phyloP scores from a whole-genome alignment of 2,329 filamentous ascomycete species.

The Venturia pyrina region DNA sequence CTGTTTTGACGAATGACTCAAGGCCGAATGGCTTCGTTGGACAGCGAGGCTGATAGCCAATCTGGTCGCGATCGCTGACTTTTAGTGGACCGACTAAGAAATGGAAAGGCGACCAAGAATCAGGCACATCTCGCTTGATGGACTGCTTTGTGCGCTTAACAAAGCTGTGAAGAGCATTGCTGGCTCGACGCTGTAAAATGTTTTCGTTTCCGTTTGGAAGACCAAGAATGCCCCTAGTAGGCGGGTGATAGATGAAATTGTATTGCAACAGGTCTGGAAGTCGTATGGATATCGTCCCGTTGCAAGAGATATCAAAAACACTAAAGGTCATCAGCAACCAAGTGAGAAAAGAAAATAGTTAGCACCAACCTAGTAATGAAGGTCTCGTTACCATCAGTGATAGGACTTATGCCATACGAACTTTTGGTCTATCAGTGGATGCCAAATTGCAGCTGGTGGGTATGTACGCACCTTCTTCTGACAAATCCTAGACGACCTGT shows the following conservation, averaged over 20 bases:
- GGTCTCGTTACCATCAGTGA: neutral
- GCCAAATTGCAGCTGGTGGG: neutral
- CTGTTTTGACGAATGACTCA: neutral
- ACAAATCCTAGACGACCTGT: constrained; percentile 4
- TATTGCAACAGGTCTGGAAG: constrained; percentile 6
- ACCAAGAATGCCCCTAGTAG: neutral
- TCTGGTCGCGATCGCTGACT: constrained; percentile 8
- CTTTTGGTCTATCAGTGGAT: neutral
- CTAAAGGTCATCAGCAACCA: neutral
- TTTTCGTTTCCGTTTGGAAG: neutral
- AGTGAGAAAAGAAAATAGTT: neutral
- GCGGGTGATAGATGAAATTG: neutral
- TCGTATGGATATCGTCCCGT: neutral
- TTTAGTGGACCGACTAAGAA: constrained; percentile 4
- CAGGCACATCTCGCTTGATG: neutral
- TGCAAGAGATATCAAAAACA: constrained; percentile 1
- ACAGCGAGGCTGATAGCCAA: constrained; percentile 5
- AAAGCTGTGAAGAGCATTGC: neutral
- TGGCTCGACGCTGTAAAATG: neutral
- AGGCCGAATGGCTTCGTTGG: constrained; percentile 5
- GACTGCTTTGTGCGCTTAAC: neutral
- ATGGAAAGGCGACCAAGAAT: neutral
- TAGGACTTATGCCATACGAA: neutral
- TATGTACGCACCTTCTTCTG: neutral
- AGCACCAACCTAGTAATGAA: neutral